Evolutionary conservation across 2,329 filamentous ascomycete genomes (phyloP), one percentile per base, ranked within the genome.

Genomic region (Fusarium proliferatum): DNA sequence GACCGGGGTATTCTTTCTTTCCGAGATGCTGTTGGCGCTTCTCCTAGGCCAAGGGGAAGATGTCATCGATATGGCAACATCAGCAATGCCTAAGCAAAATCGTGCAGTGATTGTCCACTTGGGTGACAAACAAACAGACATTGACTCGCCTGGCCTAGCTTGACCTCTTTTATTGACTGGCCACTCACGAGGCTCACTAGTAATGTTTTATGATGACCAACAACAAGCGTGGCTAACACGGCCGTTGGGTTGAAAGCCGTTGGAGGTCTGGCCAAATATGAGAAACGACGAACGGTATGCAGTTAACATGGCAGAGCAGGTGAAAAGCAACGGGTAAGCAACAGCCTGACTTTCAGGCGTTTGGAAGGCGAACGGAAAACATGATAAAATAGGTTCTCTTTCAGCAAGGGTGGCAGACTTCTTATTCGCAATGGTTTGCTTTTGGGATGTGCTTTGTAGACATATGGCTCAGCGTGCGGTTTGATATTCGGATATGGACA

Each of bases 371-470:
- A 46, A 61, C 19, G 45, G 51, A 57, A 49, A 55, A 58, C 51
- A 38, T 55, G 49, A 41, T 28, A 58, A 63, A 49, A 43, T 43
- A 67, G 36, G 56, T 62, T 69, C 61, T 42, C n/a, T 66, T 56
- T 42, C 21, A 53, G 52, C 34, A 55, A 64, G 42, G 52, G 67
- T 17, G 61, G 64, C 55, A 57, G 41, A 64, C 75, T 66, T 76
- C 30, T 46, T 71, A 71, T 73, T 68, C 45, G 26, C 56, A 53
- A 46, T 59, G 49, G 49, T 71, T 69, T 76, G 58, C 41, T 59
- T 63, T 76, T 69, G 56, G 56, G 65, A 71, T 77, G 71, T 73
- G 71, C 68, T 67, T 67, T 67, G 62, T 67, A 77, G 64, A 73
- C 41, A 57, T 60, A 64, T 58, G 61, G 72, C 69, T 70, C 36